phyloP scores from a whole-genome alignment of 2,329 filamentous ascomycete species.

The Rhexocercosporidium sp. region DNA sequence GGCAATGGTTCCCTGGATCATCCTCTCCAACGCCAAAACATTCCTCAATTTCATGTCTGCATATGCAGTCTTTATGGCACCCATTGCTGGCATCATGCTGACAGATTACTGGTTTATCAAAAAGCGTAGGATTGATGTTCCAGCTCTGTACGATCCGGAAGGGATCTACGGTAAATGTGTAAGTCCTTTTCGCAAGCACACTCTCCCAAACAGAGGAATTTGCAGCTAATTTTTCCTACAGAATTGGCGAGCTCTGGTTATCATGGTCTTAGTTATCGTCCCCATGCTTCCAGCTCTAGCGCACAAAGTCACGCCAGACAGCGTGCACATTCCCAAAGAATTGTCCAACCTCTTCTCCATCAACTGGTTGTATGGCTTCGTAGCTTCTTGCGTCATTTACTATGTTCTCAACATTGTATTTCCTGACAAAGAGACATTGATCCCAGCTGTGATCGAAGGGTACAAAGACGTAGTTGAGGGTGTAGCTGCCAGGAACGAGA shows the following conservation, averaged over 20 bases:
- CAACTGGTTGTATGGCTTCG: conserved; percentile 26
- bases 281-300: conserved; percentile 23
- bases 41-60: conserved; percentile 39
- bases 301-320: conserved; percentile 18
- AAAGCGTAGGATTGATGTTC: conserved; percentile 39
- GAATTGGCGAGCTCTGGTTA: conserved; percentile 21
- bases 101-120: conserved; percentile 42
- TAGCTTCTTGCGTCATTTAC: conserved; percentile 19
- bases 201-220: too few relatives aligned
- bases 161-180: conserved; percentile 22
- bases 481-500: conserved; percentile 5
- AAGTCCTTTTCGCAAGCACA: neutral
- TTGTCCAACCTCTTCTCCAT: conserved; percentile 18
- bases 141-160: conserved; percentile 39
- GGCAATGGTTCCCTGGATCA: conserved; percentile 53
- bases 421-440: conserved; percentile 13
- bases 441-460: conserved; percentile 15
- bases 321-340: conserved; percentile 17
- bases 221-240: neutral
- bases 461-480: conserved; percentile 14
- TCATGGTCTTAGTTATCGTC: conserved; percentile 17
- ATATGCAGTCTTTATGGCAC: conserved; percentile 43
- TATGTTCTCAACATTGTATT: conserved; percentile 20
- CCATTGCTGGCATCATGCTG: conserved; percentile 44
- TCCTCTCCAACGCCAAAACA: conserved; percentile 41